Evolutionary conservation across 768 basidiomycete genomes (phyloP), one percentile per base, ranked within the genome.

Genomic region (Phylloporus sp.): DNA sequence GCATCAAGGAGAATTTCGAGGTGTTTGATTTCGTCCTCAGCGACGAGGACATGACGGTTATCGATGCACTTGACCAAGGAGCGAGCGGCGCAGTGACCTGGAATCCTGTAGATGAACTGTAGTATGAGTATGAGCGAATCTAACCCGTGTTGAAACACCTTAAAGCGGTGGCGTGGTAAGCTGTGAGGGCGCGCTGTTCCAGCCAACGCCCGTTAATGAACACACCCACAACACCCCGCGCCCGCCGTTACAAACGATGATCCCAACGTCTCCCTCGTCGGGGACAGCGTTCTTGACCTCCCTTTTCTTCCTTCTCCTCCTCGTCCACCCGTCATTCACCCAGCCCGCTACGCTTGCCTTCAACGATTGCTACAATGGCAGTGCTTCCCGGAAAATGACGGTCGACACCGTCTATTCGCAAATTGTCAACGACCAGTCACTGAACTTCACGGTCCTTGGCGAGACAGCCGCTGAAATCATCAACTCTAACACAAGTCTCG

Each of bases 361-460:
- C 66, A 60, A 68, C n/a, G 86, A 90, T 67, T 92, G 90, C 69
- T 90, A 81, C 68, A 64, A 72, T 23, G 76, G 77, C 51, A 77
- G 78, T 68, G 57, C 62, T 28, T 66, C 76, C 39, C 76, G 77
- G 66, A 86, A 84, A 65, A 75, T 91, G 69, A 73, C 80, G 28
- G 76, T 91, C 50, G 76, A 80, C 53, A 78, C 79, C 28, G 81
- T 92, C 39, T 92, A 88, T 63, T 86, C 80, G 20, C 90, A 92
- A 66, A 75, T 87, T 50, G 69, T 80, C 22, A 69, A 77, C 26
- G 72, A 72, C 42, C 69, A 72, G 11, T 64, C 69, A 18, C 69
- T 94, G 54, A 87, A 88, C 63, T 74, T 94, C 60, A 87, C 85
- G 2, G 73, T 93, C 32, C 61, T 94, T 31, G 93, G 91, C 0